These are phyloP conservation scores for Carex littledalei DNA, from an alignment of 176 grass and related monocot species.

Conservation along the genomic window DNA sequence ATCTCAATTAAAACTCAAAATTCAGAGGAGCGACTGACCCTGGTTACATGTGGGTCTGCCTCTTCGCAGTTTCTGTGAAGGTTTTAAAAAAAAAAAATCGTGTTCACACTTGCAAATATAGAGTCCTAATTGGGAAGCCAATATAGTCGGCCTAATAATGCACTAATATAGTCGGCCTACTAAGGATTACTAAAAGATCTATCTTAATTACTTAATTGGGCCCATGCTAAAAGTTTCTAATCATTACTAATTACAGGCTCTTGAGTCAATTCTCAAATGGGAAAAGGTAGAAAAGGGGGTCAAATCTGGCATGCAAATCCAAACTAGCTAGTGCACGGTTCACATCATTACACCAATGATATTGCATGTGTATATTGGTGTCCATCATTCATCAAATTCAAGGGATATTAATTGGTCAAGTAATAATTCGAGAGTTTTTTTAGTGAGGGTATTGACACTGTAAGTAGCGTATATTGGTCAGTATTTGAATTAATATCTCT, in stretches of 20 bases:
- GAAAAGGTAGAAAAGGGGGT: background rate
- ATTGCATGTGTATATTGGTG: background rate
- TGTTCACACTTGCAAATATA: no score
- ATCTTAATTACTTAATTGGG: background rate
- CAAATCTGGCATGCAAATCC: background rate
- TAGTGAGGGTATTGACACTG: no score
- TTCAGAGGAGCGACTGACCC: no score
- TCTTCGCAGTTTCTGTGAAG: no score
- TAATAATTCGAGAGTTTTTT: background rate
- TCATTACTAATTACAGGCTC: background rate
- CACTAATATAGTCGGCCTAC: background rate
- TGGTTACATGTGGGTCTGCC: no score
- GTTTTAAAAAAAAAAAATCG: no score
- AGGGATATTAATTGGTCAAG: background rate
- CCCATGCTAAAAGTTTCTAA: background rate
- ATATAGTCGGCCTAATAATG: background rate
- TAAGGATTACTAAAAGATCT: background rate
- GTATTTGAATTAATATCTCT: no score
- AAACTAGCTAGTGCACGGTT: background rate
- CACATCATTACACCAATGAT: conserved; percentile 1
- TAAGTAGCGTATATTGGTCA: no score
- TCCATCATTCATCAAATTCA: background rate
- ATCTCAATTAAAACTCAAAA: no score
- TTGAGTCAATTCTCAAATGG: background rate
- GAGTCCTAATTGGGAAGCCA: no score